A percentile compares a stretch with the other conserved stretches of the same genome.
These are phyloP conservation scores for Phytophthora macrochlamydospora DNA, from an alignment of 352 stramenopile genomes.

Conservation along the genomic window DNA sequence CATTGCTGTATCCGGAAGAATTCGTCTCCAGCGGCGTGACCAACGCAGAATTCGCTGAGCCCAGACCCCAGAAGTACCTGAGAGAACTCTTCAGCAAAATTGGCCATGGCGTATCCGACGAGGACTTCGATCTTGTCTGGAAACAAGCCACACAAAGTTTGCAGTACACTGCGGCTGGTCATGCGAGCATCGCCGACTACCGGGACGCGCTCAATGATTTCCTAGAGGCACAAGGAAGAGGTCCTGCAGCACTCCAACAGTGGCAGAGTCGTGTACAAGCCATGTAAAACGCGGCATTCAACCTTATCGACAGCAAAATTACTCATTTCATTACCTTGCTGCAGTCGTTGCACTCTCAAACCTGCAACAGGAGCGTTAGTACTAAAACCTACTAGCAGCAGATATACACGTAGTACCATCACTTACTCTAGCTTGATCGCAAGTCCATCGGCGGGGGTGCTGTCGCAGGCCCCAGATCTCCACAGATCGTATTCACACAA, in stretches of 20 bases:
- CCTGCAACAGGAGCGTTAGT: not conserved
- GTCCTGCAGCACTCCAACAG: slow-evolving; percentile 46
- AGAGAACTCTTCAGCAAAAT: slow-evolving; percentile 73
- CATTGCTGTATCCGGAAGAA: slow-evolving; percentile 86
- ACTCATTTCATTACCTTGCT: slow-evolving; percentile 19
- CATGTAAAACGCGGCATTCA: slow-evolving; percentile 14
- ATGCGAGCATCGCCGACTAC: slow-evolving; percentile 71
- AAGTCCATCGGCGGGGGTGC: slow-evolving; percentile 44
- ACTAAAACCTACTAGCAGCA: not conserved
- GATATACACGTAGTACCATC: not conserved
- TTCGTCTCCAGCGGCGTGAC: slow-evolving; percentile 81
- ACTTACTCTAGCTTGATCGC: slow-evolving; percentile 26
- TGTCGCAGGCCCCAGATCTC: slow-evolving; percentile 55
- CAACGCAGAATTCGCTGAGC: slow-evolving; percentile 85
- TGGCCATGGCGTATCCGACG: slow-evolving; percentile 58
- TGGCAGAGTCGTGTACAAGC: slow-evolving; percentile 52
- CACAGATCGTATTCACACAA: slow-evolving; percentile 88
- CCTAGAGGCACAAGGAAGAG: slow-evolving; percentile 52
- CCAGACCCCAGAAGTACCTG: slow-evolving; percentile 63
- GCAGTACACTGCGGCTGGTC: slow-evolving; percentile 47
- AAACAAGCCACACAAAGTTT: slow-evolving; percentile 48
- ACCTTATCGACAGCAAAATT: slow-evolving; percentile 11
- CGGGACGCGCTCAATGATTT: slow-evolving; percentile 78
- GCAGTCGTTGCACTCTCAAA: not conserved
- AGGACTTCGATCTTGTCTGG: slow-evolving; percentile 80